Conservation (phyloP, 306 rosid species). For the Vigna nakashimae region DNA sequence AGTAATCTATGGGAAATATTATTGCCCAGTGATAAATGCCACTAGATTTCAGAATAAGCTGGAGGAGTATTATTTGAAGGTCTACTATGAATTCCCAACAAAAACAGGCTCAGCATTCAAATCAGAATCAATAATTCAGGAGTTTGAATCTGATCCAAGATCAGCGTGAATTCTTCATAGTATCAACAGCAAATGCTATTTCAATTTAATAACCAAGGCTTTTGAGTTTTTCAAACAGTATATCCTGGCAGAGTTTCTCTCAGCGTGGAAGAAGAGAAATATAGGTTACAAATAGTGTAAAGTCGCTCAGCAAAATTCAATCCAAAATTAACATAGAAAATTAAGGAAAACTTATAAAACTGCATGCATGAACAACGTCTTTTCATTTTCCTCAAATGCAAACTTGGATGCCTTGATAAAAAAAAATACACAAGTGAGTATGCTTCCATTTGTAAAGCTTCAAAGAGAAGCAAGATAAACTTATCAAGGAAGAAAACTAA, state of each 20-base stretch:
- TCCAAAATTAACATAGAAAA: conserved; percentile 1
- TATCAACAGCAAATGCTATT: not conserved
- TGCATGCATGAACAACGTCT: not conserved
- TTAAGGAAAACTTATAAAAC: conserved; percentile 15
- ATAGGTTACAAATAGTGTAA: not conserved
- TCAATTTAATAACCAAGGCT: conserved; percentile 6
- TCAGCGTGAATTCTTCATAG: not conserved
- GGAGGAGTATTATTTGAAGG: not conserved
- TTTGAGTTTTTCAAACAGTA: not conserved
- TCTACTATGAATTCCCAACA: not conserved
- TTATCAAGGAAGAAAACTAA: too few species aligned
- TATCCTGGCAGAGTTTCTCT: not conserved
- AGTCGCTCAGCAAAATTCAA: conserved; percentile 1
- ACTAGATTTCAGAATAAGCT: conserved; percentile 4
- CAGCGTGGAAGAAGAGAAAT: conserved; percentile 18
- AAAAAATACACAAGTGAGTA: conserved; percentile 22
- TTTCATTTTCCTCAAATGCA: not conserved
- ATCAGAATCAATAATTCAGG: not conserved
- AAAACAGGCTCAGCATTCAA: not conserved
- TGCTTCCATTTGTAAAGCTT: not conserved
- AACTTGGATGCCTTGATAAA: conserved; percentile 9
- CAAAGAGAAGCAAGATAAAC: too few species aligned
- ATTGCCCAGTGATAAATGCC: conserved; percentile 12
- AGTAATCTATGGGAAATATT: not conserved
- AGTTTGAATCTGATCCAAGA: conserved; percentile 18